Conservation (phyloP, 495 filamentous ascomycete species). For the Trichoderma orchidacearum region DNA sequence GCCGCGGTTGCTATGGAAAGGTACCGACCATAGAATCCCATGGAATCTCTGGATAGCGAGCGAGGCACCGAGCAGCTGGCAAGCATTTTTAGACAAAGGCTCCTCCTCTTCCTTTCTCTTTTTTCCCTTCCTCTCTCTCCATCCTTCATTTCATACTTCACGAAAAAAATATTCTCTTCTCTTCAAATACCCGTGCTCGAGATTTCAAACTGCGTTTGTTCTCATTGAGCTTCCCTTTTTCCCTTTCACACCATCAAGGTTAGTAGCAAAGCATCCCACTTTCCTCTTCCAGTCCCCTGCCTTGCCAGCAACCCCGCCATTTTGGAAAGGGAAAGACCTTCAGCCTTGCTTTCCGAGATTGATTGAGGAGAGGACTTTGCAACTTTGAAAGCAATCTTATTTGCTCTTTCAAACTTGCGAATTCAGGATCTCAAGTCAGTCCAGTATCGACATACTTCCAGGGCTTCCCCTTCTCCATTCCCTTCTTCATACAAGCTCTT, state of each 20-base stretch:
- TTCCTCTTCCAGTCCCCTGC: background rate
- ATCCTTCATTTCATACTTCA: background rate
- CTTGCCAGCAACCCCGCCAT: background rate
- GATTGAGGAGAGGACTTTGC: too few species aligned
- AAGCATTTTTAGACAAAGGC: constrained; percentile 20
- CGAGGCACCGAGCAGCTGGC: constrained; percentile 10
- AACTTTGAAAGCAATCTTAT: too few species aligned
- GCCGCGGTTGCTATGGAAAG: background rate
- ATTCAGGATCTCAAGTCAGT: background rate
- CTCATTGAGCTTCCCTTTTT: background rate
- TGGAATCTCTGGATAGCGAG: constrained; percentile 17
- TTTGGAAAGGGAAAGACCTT: background rate
- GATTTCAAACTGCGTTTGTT: background rate
- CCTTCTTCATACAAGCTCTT: background rate
- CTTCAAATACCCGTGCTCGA: background rate
- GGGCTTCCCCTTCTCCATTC: background rate
- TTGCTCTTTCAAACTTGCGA: background rate
- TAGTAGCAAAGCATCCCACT: background rate
- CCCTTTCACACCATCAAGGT: constrained; percentile 1
- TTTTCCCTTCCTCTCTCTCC: constrained; percentile 5
- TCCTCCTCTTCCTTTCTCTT: constrained; percentile 10
- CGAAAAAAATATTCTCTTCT: background rate
- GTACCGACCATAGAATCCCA: constrained; percentile 22
- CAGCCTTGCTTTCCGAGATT: background rate
- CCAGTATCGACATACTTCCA: too few species aligned